phyloP scores from a whole-genome alignment of 202 grass and related monocot species.

The Digitaria exilis region DNA sequence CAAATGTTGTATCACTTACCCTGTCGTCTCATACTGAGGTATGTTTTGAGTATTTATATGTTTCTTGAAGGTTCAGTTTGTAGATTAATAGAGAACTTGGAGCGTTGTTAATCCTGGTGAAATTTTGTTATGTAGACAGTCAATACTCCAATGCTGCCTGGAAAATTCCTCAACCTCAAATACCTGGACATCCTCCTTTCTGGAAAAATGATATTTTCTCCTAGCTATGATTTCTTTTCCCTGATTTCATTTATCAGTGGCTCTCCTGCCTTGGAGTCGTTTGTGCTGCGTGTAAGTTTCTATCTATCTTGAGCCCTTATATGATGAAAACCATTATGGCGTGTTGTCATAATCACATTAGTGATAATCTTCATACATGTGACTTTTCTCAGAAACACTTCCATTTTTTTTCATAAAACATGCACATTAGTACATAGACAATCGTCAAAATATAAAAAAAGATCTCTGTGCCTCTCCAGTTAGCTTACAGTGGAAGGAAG shows the following conservation, averaged over 20 bases:
- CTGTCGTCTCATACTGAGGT: background rate
- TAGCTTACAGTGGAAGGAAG: no score
- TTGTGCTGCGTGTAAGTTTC: background rate
- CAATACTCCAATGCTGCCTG: background rate
- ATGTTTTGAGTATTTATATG: background rate
- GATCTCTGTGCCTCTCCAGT: background rate
- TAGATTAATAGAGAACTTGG: background rate
- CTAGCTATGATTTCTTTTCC: conserved; percentile 16
- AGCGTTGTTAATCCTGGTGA: background rate
- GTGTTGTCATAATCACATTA: background rate
- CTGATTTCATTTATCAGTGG: background rate
- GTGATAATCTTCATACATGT: background rate
- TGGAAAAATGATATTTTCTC: background rate
- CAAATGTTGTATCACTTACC: background rate
- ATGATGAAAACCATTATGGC: background rate
- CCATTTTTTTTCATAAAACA: background rate
- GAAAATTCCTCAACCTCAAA: background rate
- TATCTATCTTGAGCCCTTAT: background rate
- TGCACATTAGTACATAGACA: background rate
- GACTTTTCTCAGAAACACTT: background rate
- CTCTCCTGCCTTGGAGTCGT: background rate
- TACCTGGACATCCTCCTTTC: background rate
- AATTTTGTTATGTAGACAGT: background rate
- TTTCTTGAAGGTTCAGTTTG: no score
- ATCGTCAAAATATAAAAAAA: background rate